These are phyloP conservation scores for Tetracladium maxilliforme DNA, from an alignment of 2,329 filamentous ascomycete species.

Conservation along the genomic window DNA sequence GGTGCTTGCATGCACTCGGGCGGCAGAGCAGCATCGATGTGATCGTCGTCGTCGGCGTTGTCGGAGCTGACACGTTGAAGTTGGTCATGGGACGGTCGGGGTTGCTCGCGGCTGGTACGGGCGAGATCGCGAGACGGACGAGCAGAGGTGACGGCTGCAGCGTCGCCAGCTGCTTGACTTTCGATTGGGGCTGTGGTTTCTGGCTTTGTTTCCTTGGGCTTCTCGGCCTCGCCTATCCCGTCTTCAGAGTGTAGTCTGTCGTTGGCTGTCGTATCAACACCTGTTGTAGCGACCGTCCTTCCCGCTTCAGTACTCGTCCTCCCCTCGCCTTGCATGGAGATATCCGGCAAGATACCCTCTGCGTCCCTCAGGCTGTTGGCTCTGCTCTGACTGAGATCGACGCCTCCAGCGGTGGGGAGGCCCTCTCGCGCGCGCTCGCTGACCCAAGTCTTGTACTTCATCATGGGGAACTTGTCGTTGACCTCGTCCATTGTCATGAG, in stretches of 20 bases:
- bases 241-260: too few relatives aligned
- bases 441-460: constrained; percentile 94
- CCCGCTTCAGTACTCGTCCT: constrained; percentile 9
- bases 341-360: constrained; percentile 34
- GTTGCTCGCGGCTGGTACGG: too few relatives aligned
- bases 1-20: constrained; percentile 69
- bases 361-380: constrained; percentile 59
- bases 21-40: constrained; percentile 69
- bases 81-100: too few relatives aligned
- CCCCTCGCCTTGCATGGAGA: constrained; percentile 25
- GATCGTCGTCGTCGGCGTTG: constrained; percentile 61
- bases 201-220: too few relatives aligned
- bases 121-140: too few relatives aligned
- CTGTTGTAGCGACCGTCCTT: too few relatives aligned
- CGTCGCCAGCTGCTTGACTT: too few relatives aligned
- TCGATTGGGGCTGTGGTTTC: too few relatives aligned
- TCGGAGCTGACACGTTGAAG: too few relatives aligned
- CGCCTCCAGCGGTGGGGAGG: constrained; percentile 69
- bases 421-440: constrained; percentile 71
- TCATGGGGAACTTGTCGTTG: constrained; percentile 89
- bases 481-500: constrained; percentile 99
- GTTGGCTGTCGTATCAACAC: constrained; percentile 16
- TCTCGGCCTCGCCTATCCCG: too few relatives aligned
- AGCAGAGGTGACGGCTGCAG: too few relatives aligned
- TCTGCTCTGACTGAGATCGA: constrained; percentile 59